A percentile compares a stretch with the other conserved stretches of the same genome.
phyloP scores from a whole-genome alignment of 345 rosid genomes.

The Euphorbia tirucalli region DNA sequence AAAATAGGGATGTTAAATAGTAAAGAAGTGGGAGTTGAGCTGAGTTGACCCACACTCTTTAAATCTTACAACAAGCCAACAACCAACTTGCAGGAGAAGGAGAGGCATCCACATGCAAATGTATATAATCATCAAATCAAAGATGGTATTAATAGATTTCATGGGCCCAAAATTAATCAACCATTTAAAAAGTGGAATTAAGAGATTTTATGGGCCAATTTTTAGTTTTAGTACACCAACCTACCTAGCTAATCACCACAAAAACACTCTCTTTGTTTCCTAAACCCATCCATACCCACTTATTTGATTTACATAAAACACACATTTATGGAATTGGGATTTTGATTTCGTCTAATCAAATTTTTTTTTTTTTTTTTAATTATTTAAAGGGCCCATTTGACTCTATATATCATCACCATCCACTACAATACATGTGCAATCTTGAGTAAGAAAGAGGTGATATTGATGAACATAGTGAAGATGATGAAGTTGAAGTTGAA shows the following conservation, averaged over 20 bases:
- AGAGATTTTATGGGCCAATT: conserved; percentile 12
- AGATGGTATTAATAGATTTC: conserved; percentile 10
- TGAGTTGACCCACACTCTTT: conserved; percentile 4
- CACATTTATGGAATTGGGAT: background rate
- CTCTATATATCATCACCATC: background rate
- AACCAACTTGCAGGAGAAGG: background rate
- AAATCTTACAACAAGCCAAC: background rate
- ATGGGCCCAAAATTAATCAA: conserved; percentile 13
- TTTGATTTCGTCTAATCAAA: conserved; percentile 25
- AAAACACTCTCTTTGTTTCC: conserved; percentile 1
- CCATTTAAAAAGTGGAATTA: background rate
- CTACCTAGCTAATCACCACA: background rate
- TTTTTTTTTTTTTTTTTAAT: conserved; percentile 14
- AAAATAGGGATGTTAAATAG: background rate
- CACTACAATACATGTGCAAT: conserved; percentile 23
- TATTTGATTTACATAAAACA: background rate
- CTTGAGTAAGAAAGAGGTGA: background rate
- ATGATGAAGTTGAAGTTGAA: too few species aligned
- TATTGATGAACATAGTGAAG: too few species aligned
- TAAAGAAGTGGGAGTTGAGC: background rate
- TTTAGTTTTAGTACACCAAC: background rate
- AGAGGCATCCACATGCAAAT: conserved; percentile 6
- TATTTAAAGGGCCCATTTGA: conserved; percentile 18
- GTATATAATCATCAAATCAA: conserved; percentile 9
- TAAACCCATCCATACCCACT: conserved; percentile 11